These are phyloP conservation scores for Circinella umbellata DNA, from an alignment of 371 early-diverging fungal genomes.

Conservation along the genomic window DNA sequence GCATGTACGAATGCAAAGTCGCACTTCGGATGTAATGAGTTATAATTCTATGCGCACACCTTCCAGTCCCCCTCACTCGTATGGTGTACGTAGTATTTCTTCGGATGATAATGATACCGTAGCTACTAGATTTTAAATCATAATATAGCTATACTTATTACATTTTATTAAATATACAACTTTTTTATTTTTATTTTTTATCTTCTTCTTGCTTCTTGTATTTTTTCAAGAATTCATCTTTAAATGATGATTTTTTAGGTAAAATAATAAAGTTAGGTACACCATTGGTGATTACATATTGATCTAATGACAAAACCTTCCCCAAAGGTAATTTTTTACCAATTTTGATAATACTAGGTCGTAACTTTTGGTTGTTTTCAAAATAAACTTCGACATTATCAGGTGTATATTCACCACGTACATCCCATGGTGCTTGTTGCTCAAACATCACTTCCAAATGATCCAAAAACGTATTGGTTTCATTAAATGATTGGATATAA, in stretches of 20 bases:
- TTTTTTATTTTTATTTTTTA: not conserved
- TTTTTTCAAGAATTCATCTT: slow-evolving; percentile 64
- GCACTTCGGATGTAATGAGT: slow-evolving; percentile 17
- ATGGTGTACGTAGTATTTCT: slow-evolving; percentile 21
- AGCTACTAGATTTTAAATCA: not conserved
- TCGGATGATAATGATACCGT: slow-evolving; percentile 2
- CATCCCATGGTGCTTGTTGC: slow-evolving; percentile 87
- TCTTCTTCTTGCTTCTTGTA: slow-evolving; percentile 44
- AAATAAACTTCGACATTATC: slow-evolving; percentile 82
- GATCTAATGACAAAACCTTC: slow-evolving; percentile 57
- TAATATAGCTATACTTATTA: not conserved
- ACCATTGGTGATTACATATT: slow-evolving; percentile 69
- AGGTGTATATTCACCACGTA: slow-evolving; percentile 65
- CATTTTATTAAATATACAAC: slow-evolving; percentile 9
- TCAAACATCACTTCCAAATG: slow-evolving; percentile 88
- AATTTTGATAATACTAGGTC: slow-evolving; percentile 71
- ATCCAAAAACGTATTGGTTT: slow-evolving; percentile 80
- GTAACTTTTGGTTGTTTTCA: slow-evolving; percentile 61
- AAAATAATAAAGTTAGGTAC: slow-evolving; percentile 75
- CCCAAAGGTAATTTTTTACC: slow-evolving; percentile 61
- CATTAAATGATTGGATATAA: slow-evolving; percentile 86
- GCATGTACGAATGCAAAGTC: slow-evolving; percentile 14
- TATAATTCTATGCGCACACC: slow-evolving; percentile 9
- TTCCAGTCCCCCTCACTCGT: not conserved
- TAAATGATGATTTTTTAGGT: slow-evolving; percentile 62